Evolutionary conservation across 352 stramenopile species (phyloP), one percentile per base, ranked within the genome.

Genomic region (Phytophthora constricta): DNA sequence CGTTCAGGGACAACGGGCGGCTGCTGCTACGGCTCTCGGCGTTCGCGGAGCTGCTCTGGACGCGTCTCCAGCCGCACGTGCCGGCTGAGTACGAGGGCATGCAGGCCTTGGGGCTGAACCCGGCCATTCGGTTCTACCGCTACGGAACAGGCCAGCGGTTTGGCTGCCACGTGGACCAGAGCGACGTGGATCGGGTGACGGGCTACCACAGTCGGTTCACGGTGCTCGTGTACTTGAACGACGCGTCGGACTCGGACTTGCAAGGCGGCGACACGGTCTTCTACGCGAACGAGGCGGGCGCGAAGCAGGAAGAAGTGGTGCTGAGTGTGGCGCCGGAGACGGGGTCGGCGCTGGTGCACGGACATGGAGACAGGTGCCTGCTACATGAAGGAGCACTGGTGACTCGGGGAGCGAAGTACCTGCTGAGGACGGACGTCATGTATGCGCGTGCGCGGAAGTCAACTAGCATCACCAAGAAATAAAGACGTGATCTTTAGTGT

Each of bases 81-180:
- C 77, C 81, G 2, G 66, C 50, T 2, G 58, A 82, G 52, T 93
- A 83, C 62, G 83, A 92, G 48, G 74, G 81, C 50, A 87, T 90
- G 77, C 70, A 76, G 41, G 84, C 84, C 14, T 76, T 76, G 27
- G 86, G 84, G 25, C 71, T 92, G 27, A 95, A 95, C 58, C 76
- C 84, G 16, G 75, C 81, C 16, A 85, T 93, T 54, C 80, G 85
- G 14, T 91, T 95, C 70, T 95, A 95, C 39, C 79, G 84, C 16
- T 95, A 95, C 68, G 67, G 68, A 43, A 63, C 61, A 5, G 84
- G 84, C 14, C 86, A 95, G 74, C 69, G 79, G 5, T 95, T 95
- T 64, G 86, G 84, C 33, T 93, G 84, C 48, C 84, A 93, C 55
- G 84, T 95, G n/a, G 86, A 95, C 65, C 83, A 93, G 72, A 95